Evolutionary conservation across 169 alveolate species (phyloP).

Genomic region (Babesia microti): DNA sequence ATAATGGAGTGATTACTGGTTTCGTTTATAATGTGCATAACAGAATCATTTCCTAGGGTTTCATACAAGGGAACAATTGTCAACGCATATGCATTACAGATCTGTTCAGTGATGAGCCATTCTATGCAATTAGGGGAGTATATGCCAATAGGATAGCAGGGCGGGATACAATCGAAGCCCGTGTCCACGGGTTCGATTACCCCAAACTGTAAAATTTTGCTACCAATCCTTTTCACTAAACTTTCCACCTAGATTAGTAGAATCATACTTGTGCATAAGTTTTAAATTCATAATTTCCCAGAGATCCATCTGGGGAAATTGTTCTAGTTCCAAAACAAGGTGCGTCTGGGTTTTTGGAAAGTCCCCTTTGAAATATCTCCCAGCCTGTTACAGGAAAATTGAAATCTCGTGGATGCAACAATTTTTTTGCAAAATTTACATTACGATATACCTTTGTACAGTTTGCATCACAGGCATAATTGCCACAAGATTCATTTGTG

Average conservation of each 20-base stretch:
- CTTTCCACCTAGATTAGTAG: slow-evolving; percentile 27
- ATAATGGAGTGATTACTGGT: slow-evolving; percentile 33
- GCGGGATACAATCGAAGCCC: slow-evolving; percentile 15
- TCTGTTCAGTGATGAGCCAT: slow-evolving; percentile 67
- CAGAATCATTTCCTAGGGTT: slow-evolving; percentile 64
- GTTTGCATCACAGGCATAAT: no score
- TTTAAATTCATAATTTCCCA: slow-evolving; percentile 31
- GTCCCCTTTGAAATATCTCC: slow-evolving; percentile 44
- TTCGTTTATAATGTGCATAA: slow-evolving; percentile 42
- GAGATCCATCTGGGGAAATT: slow-evolving; percentile 16
- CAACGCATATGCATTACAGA: slow-evolving; percentile 61
- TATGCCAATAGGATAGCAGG: slow-evolving; percentile 46
- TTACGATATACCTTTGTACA: no score
- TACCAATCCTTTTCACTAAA: slow-evolving; percentile 27
- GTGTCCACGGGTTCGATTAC: slow-evolving; percentile 10
- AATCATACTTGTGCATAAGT: no score
- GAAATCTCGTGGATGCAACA: no score
- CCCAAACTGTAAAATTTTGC: slow-evolving; percentile 15
- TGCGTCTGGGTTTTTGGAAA: slow-evolving; percentile 15
- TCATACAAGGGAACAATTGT: slow-evolving; percentile 70
- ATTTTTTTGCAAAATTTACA: no score
- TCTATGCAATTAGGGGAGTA: slow-evolving; percentile 56
- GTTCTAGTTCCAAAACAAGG: slow-evolving; percentile 39
- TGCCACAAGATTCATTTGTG: no score
- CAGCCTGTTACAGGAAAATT: slow-evolving; percentile 27